Conservation (phyloP, 2,329 filamentous ascomycete species). For the Penicillium sp. region DNA sequence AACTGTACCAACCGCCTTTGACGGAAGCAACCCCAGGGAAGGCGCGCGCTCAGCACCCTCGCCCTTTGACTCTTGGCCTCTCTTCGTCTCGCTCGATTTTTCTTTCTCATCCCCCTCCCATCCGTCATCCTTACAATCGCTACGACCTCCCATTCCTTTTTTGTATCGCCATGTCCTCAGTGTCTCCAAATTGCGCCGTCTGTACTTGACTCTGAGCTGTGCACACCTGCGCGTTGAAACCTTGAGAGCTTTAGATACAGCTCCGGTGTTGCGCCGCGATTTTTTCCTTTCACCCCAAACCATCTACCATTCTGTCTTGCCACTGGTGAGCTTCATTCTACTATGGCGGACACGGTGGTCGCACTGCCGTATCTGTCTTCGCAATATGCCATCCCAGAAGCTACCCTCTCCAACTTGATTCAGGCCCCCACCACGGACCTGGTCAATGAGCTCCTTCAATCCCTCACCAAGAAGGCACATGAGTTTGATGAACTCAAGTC, state of each 20-base stretch:
- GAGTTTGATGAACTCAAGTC: conserved; percentile 81
- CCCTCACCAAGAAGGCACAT: conserved; percentile 76
- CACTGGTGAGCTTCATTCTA: conserved; percentile 23
- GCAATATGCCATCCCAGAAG: conserved; percentile 61
- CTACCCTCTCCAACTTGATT: conserved; percentile 59
- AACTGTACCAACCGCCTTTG: conserved; percentile 20
- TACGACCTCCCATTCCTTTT: conserved; percentile 9
- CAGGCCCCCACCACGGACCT: conserved; percentile 73
- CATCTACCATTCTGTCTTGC: conserved; percentile 5
- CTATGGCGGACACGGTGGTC: conserved; percentile 60
- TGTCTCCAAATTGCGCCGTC: conserved; percentile 23
- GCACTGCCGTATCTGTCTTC: conserved; percentile 63
- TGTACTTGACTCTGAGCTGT: conserved; percentile 29
- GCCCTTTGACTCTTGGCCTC: conserved; percentile 15
- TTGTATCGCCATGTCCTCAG: conserved; percentile 28
- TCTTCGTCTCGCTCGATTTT: neutral
- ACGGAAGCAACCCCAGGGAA: conserved; percentile 18
- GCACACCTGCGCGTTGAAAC: conserved; percentile 22
- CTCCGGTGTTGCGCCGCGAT: conserved; percentile 15
- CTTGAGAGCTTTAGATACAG: conserved; percentile 6
- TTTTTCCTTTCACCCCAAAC: conserved; percentile 8
- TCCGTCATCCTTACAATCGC: conserved; percentile 6
- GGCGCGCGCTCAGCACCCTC: conserved; percentile 20
- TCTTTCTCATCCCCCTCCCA: conserved; percentile 9
- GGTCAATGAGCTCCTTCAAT: conserved; percentile 72